Conservation (phyloP, 2,329 filamentous ascomycete genomes). For the Fusarium staphyleae region DNA sequence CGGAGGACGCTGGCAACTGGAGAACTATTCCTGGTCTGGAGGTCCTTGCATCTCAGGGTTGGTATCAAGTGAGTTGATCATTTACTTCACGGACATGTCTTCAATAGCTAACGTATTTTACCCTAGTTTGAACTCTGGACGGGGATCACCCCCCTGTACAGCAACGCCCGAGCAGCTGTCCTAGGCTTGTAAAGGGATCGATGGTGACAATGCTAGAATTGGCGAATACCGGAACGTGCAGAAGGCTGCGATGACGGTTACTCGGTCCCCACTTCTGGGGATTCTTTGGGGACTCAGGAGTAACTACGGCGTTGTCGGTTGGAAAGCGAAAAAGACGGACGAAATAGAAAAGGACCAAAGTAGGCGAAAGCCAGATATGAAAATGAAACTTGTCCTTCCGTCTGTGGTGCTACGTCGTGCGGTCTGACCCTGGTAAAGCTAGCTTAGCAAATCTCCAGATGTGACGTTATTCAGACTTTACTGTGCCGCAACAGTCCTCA, state of each 20-base stretch:
- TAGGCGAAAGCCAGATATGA: neutral
- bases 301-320: conserved; percentile 20
- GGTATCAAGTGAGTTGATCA: conserved; percentile 73
- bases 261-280: conserved; percentile 1
- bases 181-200: conserved; percentile 46
- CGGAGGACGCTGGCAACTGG: conserved; percentile 76
- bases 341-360: conserved; percentile 8
- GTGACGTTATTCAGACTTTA: conserved; percentile 27
- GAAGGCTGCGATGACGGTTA: neutral
- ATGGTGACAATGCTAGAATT: neutral
- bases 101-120: conserved; percentile 27
- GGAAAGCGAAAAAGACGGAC: conserved; percentile 2
- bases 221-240: neutral
- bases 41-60: conserved; percentile 87
- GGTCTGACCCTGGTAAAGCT: conserved; percentile 15
- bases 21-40: conserved; percentile 85
- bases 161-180: conserved; percentile 69
- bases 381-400: neutral
- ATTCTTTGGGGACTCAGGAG: neutral
- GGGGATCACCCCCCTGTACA: conserved; percentile 76
- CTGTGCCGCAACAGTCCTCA: conserved; percentile 4
- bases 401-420: neutral
- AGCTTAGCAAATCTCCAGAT: neutral
- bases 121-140: conserved; percentile 82
- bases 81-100: neutral